These are phyloP conservation scores for Zygoascus flipseniorum DNA, from an alignment of 805 yeast species.

Conservation along the genomic window DNA sequence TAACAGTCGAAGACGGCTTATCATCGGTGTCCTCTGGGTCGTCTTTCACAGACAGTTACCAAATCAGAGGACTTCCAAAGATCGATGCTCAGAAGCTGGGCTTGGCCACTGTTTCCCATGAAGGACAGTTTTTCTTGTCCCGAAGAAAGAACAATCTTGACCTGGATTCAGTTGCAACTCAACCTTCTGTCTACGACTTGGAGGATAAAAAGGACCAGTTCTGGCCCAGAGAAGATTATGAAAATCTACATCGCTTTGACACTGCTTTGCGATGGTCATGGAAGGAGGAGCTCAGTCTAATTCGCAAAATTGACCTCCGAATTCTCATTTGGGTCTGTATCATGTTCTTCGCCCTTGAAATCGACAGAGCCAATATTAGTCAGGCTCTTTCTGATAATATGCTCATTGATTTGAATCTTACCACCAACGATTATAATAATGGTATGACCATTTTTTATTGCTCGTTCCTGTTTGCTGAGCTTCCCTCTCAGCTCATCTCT, in stretches of 20 bases:
- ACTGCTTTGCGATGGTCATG: slow-evolving; percentile 48
- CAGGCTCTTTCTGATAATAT: slow-evolving; percentile 54
- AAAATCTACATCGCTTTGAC: slow-evolving; percentile 35
- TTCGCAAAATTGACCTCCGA: slow-evolving; percentile 47
- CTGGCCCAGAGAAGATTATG: slow-evolving; percentile 9
- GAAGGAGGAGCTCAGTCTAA: slow-evolving; percentile 42
- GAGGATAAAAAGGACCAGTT: not conserved
- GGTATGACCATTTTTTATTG: slow-evolving; percentile 51
- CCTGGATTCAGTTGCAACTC: slow-evolving; percentile 8
- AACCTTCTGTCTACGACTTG: slow-evolving; percentile 7
- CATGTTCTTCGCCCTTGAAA: slow-evolving; percentile 50
- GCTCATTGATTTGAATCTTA: slow-evolving; percentile 42
- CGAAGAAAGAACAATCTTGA: not conserved
- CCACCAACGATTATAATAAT: slow-evolving; percentile 48
- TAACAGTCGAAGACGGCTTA: not conserved
- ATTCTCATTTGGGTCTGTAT: slow-evolving; percentile 50
- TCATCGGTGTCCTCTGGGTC: not conserved
- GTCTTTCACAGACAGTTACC: not conserved
- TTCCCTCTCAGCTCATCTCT: slow-evolving; percentile 60
- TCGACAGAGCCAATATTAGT: slow-evolving; percentile 49
- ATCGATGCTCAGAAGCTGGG: not conserved
- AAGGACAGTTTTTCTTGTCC: slow-evolving; percentile 3
- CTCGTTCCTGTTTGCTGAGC: slow-evolving; percentile 49
- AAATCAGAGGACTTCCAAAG: not conserved
- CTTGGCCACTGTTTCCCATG: not conserved